Base-by-base conservation (phyloP, 2,329 filamentous ascomycete species). In the Pyrenochaeta sp. region DNA sequence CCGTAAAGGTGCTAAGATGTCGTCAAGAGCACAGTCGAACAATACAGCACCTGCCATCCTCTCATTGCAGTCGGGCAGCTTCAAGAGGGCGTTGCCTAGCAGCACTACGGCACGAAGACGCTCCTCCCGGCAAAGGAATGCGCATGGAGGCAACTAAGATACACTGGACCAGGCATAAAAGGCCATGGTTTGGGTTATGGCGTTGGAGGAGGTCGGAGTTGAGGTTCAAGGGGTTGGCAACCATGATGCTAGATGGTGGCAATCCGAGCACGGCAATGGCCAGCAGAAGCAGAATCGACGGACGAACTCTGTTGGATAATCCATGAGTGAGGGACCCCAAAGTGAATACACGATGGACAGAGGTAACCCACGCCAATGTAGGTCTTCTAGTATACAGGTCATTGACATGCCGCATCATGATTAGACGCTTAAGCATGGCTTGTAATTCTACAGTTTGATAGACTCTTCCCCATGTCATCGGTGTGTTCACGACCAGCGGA, bases 401-500 rank as follows among this genome's bases (percentile, higher is more conserved):
- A 25, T 27, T 25, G 40, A 43, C 7, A 6, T 39, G 36, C 36
- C 4, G 13, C 15, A 19, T n/a, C 13, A 6, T 13, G 3, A 39
- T 19, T 13, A 3, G 32, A 22, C 39, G 22, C 39, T 19, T 7
- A 2, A 30, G 36, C 40, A 43, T 43, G 19, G 25, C 8, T 25
- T 43, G n/a, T 8, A 19, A 45, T 28, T 19, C 9, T 46, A 32
- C 44, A 46, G 44, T 46, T 32, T 32, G 27, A 32, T 32, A 32
- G 25, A 46, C 2, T 32, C 15, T 30, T 46, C 2, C 3, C 28
- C n/a, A 10, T 22, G 30, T 10, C 19, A 8, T 22, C 3, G 13
- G 7, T 24, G 13, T 24, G 25, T 5, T 28, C 61, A 77, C 57
- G 66, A 55, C 68, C 71, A 77, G 42, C 76, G 61, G 51, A 78